phyloP scores from a whole-genome alignment of 495 filamentous ascomycete species.

The Tuber borchii region DNA sequence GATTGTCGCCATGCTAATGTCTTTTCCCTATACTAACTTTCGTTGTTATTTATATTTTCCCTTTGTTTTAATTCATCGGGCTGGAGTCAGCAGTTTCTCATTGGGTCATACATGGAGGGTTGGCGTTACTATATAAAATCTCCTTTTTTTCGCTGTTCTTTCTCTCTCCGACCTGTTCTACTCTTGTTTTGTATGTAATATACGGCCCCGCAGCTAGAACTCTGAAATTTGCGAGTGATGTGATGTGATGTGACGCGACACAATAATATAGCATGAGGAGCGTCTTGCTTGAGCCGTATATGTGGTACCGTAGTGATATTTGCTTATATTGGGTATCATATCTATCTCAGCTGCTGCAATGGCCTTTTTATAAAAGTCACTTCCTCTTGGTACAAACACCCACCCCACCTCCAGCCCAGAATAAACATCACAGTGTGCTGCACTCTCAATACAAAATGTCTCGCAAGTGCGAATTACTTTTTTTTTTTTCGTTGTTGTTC shows the following conservation, averaged over 20 bases:
- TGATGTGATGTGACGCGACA: background rate
- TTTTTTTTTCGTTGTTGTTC: no score
- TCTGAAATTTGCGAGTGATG: background rate
- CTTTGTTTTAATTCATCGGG: conserved; percentile 6
- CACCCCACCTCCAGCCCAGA: no score
- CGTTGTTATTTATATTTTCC: background rate
- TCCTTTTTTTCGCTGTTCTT: background rate
- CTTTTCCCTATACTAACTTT: background rate
- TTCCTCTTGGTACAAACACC: no score
- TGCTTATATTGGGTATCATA: background rate
- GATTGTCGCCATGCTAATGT: background rate
- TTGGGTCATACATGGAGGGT: background rate
- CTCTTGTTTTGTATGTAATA: background rate
- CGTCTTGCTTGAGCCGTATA: background rate
- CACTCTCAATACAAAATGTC: background rate
- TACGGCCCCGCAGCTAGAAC: background rate
- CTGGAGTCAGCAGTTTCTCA: background rate
- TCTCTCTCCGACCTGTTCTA: background rate
- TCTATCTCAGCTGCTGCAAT: background rate
- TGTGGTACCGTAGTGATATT: background rate
- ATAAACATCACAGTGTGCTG: background rate
- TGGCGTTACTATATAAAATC: background rate
- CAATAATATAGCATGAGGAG: no score
- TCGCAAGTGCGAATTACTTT: background rate
- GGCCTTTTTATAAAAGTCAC: no score